Base-by-base conservation (phyloP, 2,329 filamentous ascomycete species). In the Acrocalymma vagum region DNA sequence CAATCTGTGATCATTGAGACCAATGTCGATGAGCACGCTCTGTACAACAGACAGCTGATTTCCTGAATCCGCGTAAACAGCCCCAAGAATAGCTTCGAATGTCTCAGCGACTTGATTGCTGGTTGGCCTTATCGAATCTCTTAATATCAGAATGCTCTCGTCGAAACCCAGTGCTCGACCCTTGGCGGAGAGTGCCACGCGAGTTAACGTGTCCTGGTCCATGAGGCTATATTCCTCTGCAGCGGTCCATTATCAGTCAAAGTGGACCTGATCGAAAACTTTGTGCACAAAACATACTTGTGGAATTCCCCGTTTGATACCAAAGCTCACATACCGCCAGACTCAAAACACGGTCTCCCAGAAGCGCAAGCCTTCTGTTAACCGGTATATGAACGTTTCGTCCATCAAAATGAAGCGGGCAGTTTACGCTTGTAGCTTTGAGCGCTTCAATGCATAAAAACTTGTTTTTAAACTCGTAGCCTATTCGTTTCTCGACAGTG, bases 51-150 rank as follows among this genome's bases (percentile, higher is more conserved):
- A 20, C 6, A 55, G 9, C 8, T 20, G 32, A 9, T 49, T 24
- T 9, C 31, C 37, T 11, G 53, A 56, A 33, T 61, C 58, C 20
- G 56, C 18, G 29, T 58, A 59, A 3, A 59, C 31, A 24, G 58
- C 58, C n/a, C 55, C 58, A 10, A 61, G 22, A 22, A 61, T 39
- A 9, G 58, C 51, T 33, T 59, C 55, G 11, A 61, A 39, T 5
- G 53, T 44, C 32, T 61, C 58, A 5, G 53, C 49, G 9, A 56
- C 33, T 8, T 39, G n/a, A 24, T 45, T 17, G 4, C 20, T 21
- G 11, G 18, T 23, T n/a, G 22, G 13, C 3, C 5, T 9, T 6
- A 15, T 6, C 9, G 10, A 6, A 16, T 16, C 13, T 4, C 31
- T 18, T 25, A 15, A 6, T 9, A 42, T 15, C 9, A 59, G 15